phyloP scores from a whole-genome alignment of 768 basidiomycete species.

The Amanita pseudoporphyria region DNA sequence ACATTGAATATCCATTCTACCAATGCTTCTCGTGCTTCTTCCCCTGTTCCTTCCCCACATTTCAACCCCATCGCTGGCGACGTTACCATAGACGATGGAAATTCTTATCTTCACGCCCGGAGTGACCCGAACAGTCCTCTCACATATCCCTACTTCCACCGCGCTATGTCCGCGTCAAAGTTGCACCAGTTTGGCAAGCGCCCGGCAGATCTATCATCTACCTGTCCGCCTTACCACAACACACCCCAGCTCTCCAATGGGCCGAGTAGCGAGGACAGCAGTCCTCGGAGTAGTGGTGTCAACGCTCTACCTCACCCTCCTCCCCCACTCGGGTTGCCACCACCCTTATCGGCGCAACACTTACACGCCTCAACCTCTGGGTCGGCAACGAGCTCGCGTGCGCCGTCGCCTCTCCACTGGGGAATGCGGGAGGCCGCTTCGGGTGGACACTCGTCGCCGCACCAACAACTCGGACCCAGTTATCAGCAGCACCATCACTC shows the following conservation, averaged over 20 bases:
- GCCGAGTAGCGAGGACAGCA: constrained; percentile 55
- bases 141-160: constrained; percentile 8
- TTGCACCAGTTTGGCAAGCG: constrained; percentile 1
- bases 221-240: not conserved
- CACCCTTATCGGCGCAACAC: constrained; percentile 11
- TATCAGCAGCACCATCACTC: constrained; percentile 19
- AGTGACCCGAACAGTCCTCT: constrained; percentile 9
- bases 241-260: constrained; percentile 60
- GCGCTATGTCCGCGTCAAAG: not conserved
- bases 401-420: constrained; percentile 47
- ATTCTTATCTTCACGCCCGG: constrained; percentile 1
- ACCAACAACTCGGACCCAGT: constrained; percentile 12
- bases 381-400: constrained; percentile 44
- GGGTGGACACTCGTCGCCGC: not conserved
- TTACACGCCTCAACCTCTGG: constrained; percentile 22
- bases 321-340: constrained; percentile 4
- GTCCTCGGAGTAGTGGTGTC: constrained; percentile 34
- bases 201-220: constrained; percentile 1
- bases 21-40: constrained; percentile 61
- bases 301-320: constrained; percentile 22
- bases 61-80: constrained; percentile 13
- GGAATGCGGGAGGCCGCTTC: not conserved
- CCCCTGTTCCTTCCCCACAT: constrained; percentile 51
- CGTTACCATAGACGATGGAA: constrained; percentile 11
- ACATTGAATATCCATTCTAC: constrained; percentile 69